Percentiles rank a stretch among this genome's conserved stretches.
These are phyloP conservation scores for Centaurea solstitialis DNA, from an alignment of 129 eudicot species.

Conservation along the genomic window DNA sequence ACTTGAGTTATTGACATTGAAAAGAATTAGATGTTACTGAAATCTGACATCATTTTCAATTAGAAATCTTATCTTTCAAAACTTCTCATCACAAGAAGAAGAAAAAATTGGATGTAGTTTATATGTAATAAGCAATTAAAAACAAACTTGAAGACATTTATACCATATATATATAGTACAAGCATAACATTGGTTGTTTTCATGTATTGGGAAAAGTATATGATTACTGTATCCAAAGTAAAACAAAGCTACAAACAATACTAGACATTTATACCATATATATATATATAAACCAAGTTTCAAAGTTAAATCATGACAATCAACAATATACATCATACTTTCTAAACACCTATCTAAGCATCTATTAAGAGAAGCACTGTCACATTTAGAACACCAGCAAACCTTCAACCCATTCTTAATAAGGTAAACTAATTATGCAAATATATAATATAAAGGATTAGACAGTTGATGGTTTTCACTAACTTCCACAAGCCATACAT, in stretches of 20 bases:
- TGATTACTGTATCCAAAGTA: neutral
- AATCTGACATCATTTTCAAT: too few relatives aligned
- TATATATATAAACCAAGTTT: neutral
- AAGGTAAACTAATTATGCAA: neutral
- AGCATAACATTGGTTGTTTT: neutral
- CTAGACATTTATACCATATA: neutral
- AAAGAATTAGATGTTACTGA: too few relatives aligned
- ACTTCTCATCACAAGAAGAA: too few relatives aligned
- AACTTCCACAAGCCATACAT: constrained; percentile 91
- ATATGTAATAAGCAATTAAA: too few relatives aligned
- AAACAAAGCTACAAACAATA: neutral
- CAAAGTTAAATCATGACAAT: neutral
- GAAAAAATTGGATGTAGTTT: too few relatives aligned
- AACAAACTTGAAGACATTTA: too few relatives aligned
- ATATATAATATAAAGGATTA: neutral
- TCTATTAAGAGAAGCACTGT: neutral
- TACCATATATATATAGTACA: too few relatives aligned
- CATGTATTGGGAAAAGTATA: neutral
- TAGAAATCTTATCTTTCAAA: too few relatives aligned
- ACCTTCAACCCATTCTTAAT: neutral
- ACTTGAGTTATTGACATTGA: too few relatives aligned
- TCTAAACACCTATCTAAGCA: neutral
- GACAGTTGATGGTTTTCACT: neutral
- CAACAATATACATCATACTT: neutral
- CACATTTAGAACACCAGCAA: neutral